Percentiles rank a stretch among this genome's conserved stretches.
Conservation (phyloP, 148 eudicot species). For the Silene uniflora region DNA sequence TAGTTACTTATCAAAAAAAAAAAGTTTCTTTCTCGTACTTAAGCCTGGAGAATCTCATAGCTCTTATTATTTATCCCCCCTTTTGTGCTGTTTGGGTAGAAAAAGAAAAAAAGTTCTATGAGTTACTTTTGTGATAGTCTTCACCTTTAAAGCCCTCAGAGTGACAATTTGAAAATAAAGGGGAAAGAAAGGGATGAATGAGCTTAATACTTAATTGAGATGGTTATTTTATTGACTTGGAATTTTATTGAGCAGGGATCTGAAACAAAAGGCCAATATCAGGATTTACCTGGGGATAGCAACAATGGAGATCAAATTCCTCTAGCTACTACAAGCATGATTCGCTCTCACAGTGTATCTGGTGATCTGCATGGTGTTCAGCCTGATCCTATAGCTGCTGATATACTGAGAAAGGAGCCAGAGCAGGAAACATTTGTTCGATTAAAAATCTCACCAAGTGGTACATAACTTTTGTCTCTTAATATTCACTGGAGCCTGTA, state of each 20-base stretch:
- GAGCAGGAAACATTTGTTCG: conserved; percentile 98
- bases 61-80: background rate
- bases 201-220: background rate
- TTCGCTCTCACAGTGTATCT: conserved; percentile 89
- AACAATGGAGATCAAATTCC: conserved; percentile 61
- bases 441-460: conserved; percentile 74
- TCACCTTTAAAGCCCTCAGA: background rate
- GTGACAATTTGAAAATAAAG: background rate
- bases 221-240: conserved; percentile 1
- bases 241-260: conserved; percentile 30
- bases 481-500: conserved; percentile 2
- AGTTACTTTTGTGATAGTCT: background rate
- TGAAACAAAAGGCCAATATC: conserved; percentile 39
- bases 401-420: conserved; percentile 96
- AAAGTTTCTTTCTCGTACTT: background rate
- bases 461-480: conserved; percentile 32
- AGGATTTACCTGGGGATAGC: conserved; percentile 55
- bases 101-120: too few species aligned
- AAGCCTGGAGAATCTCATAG: background rate
- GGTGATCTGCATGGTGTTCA: conserved; percentile 97
- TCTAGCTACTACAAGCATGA: conserved; percentile 67
- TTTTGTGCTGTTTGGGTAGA: background rate
- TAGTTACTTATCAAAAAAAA: background rate
- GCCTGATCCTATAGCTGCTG: conserved; percentile 97
- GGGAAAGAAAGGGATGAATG: background rate